These are phyloP conservation scores for Yamadazyma conglobata DNA, from an alignment of 1,139 yeast genomes.

Conservation along the genomic window DNA sequence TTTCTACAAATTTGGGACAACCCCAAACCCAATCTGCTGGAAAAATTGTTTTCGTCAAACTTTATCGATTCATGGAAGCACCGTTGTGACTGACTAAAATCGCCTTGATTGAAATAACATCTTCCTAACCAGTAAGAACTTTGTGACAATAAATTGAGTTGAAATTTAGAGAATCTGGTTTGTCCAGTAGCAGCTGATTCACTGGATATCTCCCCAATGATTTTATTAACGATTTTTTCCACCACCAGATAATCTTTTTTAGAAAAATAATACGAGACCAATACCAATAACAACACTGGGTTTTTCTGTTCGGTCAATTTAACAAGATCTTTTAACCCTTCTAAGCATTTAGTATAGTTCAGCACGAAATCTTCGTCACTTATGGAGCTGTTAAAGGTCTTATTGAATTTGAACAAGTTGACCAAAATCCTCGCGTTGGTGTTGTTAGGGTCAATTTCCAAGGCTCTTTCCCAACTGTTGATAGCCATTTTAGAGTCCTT, in stretches of 20 bases:
- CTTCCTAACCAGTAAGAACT: constrained; percentile 87
- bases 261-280: constrained; percentile 56
- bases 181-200: constrained; percentile 16
- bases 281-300: constrained; percentile 44
- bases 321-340: constrained; percentile 27
- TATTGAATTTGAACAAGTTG: constrained; percentile 66
- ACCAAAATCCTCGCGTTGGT: constrained; percentile 64
- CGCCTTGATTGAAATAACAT: constrained; percentile 56
- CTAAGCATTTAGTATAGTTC: constrained; percentile 47
- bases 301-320: constrained; percentile 21
- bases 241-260: constrained; percentile 58
- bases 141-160: constrained; percentile 56
- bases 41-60: constrained; percentile 55
- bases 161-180: constrained; percentile 25
- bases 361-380: constrained; percentile 57
- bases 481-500: constrained; percentile 76
- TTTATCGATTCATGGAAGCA: constrained; percentile 71
- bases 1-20: constrained; percentile 78
- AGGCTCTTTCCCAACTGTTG: constrained; percentile 77
- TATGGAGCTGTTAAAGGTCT: constrained; percentile 53
- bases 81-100: constrained; percentile 66
- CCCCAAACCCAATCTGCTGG: constrained; percentile 81
- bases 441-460: constrained; percentile 61
- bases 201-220: constrained; percentile 34
- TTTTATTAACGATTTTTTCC: constrained; percentile 51